Percentiles rank a stretch among this genome's conserved stretches.
Evolutionary conservation across 1,139 yeast genomes (phyloP).

Genomic region (Magnusiomyces ingens): DNA sequence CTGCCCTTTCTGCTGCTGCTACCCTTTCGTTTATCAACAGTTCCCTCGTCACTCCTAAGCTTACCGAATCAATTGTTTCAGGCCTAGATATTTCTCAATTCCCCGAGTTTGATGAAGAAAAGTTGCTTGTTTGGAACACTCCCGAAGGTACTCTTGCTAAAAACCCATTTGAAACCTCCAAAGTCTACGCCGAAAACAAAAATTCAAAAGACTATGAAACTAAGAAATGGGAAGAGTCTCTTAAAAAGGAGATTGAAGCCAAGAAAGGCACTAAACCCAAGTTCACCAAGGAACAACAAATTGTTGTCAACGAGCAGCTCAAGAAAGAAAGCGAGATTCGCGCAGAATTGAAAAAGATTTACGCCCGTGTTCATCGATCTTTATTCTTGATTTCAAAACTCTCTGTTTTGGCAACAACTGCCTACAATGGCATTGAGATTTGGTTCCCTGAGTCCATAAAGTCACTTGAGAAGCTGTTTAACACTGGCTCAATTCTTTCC

Average conservation of each 20-base stretch:
- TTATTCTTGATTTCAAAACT: constrained; percentile 50
- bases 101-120: constrained; percentile 35
- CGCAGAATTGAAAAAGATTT: constrained; percentile 36
- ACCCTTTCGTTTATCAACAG: constrained; percentile 69
- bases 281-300: constrained; percentile 70
- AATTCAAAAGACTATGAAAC: constrained; percentile 81
- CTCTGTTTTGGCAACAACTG: constrained; percentile 42
- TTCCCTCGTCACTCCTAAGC: constrained; percentile 45
- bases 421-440: constrained; percentile 58
- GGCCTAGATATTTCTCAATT: constrained; percentile 31
- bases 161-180: constrained; percentile 42
- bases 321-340: constrained; percentile 55
- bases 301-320: constrained; percentile 52
- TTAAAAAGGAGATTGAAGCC: constrained; percentile 64
- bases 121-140: constrained; percentile 56
- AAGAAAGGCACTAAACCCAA: constrained; percentile 44
- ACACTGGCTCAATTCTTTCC: constrained; percentile 30
- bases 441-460: constrained; percentile 71
- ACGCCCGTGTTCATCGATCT: constrained; percentile 42
- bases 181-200: constrained; percentile 40
- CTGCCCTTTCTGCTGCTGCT: constrained; percentile 54
- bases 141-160: constrained; percentile 64
- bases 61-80: constrained; percentile 39
- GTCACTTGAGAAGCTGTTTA: constrained; percentile 39
- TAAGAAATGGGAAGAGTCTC: constrained; percentile 80